These are phyloP conservation scores for Fomes fomentarius DNA, from an alignment of 1,284 basidiomycete species.

Conservation along the genomic window DNA sequence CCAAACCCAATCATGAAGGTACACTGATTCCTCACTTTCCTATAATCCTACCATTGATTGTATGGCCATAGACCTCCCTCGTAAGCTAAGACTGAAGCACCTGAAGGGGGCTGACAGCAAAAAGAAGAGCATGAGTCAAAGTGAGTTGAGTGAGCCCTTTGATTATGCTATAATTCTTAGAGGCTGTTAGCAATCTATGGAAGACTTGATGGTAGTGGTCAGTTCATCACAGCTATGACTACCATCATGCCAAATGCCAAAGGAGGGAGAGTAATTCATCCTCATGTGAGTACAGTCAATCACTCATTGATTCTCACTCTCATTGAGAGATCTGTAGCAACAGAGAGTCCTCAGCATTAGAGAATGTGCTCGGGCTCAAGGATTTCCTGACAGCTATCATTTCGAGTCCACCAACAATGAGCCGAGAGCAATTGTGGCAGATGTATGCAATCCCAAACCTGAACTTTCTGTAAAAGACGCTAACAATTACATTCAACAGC, in stretches of 20 bases:
- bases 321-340: constrained; percentile 46
- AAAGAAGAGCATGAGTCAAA: too few relatives aligned
- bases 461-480: neutral
- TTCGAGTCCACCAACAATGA: constrained; percentile 52
- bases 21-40: constrained; percentile 6
- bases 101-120: too few relatives aligned
- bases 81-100: neutral
- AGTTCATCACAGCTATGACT: constrained; percentile 66
- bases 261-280: constrained; percentile 58
- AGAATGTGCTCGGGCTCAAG: constrained; percentile 71
- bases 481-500: constrained; percentile 40
- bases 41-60: neutral
- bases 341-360: constrained; percentile 63
- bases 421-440: constrained; percentile 40
- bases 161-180: neutral
- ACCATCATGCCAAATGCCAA: constrained; percentile 50
- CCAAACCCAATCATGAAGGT: constrained; percentile 52
- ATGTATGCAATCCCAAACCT: constrained; percentile 44
- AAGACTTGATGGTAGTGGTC: constrained; percentile 49
- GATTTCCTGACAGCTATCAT: constrained; percentile 67
- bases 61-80: neutral
- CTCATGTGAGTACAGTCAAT: constrained; percentile 45
- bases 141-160: constrained; percentile 8
- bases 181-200: constrained; percentile 50
- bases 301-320: neutral